A percentile compares a stretch with the other conserved stretches of the same genome.
These are phyloP conservation scores for Blastomyces gilchristii DNA, from an alignment of 2,329 filamentous ascomycete species.

Conservation along the genomic window DNA sequence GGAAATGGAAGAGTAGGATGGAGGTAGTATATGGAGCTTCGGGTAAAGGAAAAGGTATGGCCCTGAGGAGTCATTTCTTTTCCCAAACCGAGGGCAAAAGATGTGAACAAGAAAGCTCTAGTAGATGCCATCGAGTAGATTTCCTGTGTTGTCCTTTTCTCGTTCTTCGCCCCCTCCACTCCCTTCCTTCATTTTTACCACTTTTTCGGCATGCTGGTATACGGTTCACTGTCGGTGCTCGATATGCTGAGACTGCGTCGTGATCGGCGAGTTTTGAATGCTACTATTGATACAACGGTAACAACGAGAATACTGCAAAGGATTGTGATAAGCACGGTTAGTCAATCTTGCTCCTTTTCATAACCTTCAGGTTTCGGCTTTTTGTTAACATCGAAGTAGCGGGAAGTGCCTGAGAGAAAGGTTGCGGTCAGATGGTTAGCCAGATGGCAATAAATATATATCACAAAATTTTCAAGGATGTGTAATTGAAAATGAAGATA, in stretches of 20 bases:
- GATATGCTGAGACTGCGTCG: not conserved
- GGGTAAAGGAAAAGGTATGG: not conserved
- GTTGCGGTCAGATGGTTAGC: not conserved
- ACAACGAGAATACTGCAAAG: not conserved
- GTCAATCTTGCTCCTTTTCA: constrained; percentile 43
- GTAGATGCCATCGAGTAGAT: not conserved
- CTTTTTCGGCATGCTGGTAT: not conserved
- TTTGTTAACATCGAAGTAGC: constrained; percentile 74
- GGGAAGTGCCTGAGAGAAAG: constrained; percentile 58
- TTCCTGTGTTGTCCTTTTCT: not conserved
- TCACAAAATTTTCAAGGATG: not conserved
- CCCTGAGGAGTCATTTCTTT: not conserved
- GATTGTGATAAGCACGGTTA: constrained; percentile 20
- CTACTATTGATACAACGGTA: constrained; percentile 4
- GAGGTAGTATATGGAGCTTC: not conserved
- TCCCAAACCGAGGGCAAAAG: not conserved
- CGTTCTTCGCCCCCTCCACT: not conserved
- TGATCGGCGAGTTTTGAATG: not conserved
- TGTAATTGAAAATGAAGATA: not conserved
- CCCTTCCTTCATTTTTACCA: not conserved
- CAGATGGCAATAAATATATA: not conserved
- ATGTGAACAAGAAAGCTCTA: not conserved
- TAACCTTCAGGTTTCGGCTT: constrained; percentile 77
- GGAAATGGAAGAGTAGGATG: not conserved
- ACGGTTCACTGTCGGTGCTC: not conserved